Conservation (phyloP, 441 rosid genomes). For the Heliophila coronopifolia region DNA sequence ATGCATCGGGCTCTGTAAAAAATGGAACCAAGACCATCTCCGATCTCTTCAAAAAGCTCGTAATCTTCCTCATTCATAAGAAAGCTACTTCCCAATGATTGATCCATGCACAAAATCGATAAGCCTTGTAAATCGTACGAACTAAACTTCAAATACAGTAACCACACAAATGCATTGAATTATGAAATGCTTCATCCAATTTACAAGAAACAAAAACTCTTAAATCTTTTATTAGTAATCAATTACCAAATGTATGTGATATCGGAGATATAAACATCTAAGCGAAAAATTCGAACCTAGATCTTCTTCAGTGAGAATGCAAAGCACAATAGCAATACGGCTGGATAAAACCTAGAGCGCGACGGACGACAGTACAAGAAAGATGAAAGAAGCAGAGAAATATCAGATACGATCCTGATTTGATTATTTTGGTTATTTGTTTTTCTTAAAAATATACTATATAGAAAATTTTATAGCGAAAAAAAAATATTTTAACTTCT, state of each 20-base stretch:
- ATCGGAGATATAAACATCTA: not conserved
- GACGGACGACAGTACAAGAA: not conserved
- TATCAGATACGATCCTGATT: too few relatives aligned
- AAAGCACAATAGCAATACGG: not conserved
- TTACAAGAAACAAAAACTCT: not conserved
- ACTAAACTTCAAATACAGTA: not conserved
- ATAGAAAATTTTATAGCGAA: too few relatives aligned
- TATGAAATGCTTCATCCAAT: not conserved
- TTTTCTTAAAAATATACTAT: too few relatives aligned
- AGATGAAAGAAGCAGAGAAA: not conserved
- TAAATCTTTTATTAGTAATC: too few relatives aligned
- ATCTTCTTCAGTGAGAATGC: not conserved
- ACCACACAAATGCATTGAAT: not conserved
- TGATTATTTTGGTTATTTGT: too few relatives aligned
- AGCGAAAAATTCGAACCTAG: not conserved
- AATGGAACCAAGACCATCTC: conserved; percentile 39
- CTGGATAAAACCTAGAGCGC: not conserved
- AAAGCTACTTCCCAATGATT: conserved; percentile 32
- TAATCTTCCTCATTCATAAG: conserved; percentile 50
- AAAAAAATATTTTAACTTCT: too few relatives aligned
- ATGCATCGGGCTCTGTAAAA: conserved; percentile 41
- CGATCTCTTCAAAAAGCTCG: not conserved
- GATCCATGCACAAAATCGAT: not conserved
- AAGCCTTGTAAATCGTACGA: too few relatives aligned
- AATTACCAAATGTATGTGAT: not conserved